Percentiles rank a stretch among this genome's conserved stretches.
Conservation (phyloP, 352 stramenopile genomes). For the Pythium sukuiense region DNA sequence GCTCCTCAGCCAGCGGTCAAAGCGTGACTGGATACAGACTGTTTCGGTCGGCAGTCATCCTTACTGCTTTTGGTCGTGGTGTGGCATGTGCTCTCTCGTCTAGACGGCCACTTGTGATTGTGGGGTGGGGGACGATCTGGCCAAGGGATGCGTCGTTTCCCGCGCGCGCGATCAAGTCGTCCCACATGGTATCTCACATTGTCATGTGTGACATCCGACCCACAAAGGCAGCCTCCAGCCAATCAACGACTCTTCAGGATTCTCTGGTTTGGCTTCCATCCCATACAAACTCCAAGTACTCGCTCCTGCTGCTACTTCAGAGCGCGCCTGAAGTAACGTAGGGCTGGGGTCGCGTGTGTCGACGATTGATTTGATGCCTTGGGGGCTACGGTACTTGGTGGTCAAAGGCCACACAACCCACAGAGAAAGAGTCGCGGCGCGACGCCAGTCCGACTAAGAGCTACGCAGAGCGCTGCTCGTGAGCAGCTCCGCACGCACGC, state of each 20-base stretch:
- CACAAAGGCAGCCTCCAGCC: conserved; percentile 15
- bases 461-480: neutral
- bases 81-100: neutral
- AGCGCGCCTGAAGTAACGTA: conserved; percentile 26
- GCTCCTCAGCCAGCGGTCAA: neutral
- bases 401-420: conserved; percentile 33
- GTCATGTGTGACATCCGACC: neutral
- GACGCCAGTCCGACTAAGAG: neutral
- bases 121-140: neutral
- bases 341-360: conserved; percentile 20
- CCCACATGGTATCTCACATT: conserved; percentile 12
- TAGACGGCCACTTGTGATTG: neutral
- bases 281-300: conserved; percentile 22
- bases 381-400: conserved; percentile 30
- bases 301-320: conserved; percentile 23
- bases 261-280: neutral
- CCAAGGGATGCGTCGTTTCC: conserved; percentile 17
- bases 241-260: conserved; percentile 39
- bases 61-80: neutral
- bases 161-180: conserved; percentile 13
- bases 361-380: conserved; percentile 32
- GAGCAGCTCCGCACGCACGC: conserved; percentile 1
- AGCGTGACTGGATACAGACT: neutral
- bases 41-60: neutral
- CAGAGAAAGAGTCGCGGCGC: conserved; percentile 12